Base-by-base conservation (phyloP, 352 stramenopile genomes). In the Globisporangium perplexum region DNA sequence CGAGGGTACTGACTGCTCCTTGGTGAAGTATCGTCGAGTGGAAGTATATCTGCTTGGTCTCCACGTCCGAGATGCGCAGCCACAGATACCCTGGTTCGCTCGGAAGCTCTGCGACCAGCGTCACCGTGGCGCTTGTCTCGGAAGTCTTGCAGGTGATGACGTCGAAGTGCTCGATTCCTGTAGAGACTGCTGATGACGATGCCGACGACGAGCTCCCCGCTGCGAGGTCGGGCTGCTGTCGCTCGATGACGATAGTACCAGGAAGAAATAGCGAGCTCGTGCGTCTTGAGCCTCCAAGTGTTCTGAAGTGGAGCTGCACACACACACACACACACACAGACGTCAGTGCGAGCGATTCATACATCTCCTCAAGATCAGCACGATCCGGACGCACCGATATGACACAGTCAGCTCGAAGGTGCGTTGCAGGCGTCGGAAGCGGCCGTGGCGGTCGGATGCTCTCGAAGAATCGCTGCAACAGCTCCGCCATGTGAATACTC, bases 401-500 rank as follows among this genome's bases (percentile, higher is more conserved):
- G 39, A 46, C 50, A 47, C 68, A 84, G 2, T 20, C 26, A 26
- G 63, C 44, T 31, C n/a, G 28, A 36, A 41, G 22, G 24, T n/a
- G 30, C 14, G 17, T 22, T 23, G 35, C 15, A 22, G 41, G 26
- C 11, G 53, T 41, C 7, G 69, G 51, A 20, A 74, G 42, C 3
- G 65, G 47, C 17, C 35, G 44, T 28, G 65, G 56, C 4, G 67
- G 62, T 5, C 68, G 69, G 7, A 84, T 38, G 11, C 56, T 67
- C 7, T 57, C 61, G 24, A 84, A 72, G 36, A 69, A 67, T 4
- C 57, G 64, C 50, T 82, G 69, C 10, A 83, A 30, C 2, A 88
- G 55, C 52, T 88, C 77, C 50, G 72, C 53, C 53, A 82, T 59
- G 18, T 76, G 66, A 41, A 88, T 50, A 4, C 43, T 65, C 42